Evolutionary conservation across 2,329 filamentous ascomycete species (phyloP), one percentile per base, ranked within the genome.

Genomic region (Leptographium flavum): DNA sequence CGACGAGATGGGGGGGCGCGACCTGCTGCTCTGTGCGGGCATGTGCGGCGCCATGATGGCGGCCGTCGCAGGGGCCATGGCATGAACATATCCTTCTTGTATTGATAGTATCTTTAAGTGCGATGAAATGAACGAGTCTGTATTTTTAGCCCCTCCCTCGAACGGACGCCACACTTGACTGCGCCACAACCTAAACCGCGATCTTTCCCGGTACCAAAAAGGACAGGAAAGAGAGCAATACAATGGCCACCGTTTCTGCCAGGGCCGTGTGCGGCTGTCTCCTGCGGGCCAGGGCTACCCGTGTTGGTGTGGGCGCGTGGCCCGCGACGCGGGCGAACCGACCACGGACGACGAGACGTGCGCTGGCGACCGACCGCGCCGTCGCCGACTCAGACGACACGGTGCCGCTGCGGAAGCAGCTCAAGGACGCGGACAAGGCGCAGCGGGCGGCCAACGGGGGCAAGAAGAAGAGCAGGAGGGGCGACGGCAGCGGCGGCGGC

Each of bases 341-440:
- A n/a, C n/a, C n/a, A n/a, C n/a, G n/a, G n/a, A n/a, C n/a, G n/a
- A n/a, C n/a, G n/a, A n/a, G n/a, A n/a, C n/a, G n/a, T n/a, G n/a
- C n/a, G n/a, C n/a, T n/a, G n/a, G n/a, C n/a, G n/a, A n/a, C n/a
- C n/a, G n/a, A n/a, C n/a, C n/a, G n/a, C n/a, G n/a, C n/a, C n/a
- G n/a, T n/a, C n/a, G n/a, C n/a, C n/a, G n/a, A n/a, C n/a, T n/a
- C n/a, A n/a, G n/a, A n/a, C n/a, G n/a, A n/a, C n/a, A n/a, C 55
- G 39, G 60, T 71, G 1, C 79, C 81, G 10, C 64, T 86, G 10
- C 76, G 83, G 28, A 87, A 87, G 57, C 75, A 83, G 56, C 60
- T 85, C 46, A 87, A 85, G 55, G 79, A 84, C 23, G 73, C 82
- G 49, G 76, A 71, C 15, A 71, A 61, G 67, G 71, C 61, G 50